These are phyloP conservation scores for Takakia lepidozioides DNA, from an alignment of 225 moss, liverwort and hornwort genomes.

Conservation along the genomic window DNA sequence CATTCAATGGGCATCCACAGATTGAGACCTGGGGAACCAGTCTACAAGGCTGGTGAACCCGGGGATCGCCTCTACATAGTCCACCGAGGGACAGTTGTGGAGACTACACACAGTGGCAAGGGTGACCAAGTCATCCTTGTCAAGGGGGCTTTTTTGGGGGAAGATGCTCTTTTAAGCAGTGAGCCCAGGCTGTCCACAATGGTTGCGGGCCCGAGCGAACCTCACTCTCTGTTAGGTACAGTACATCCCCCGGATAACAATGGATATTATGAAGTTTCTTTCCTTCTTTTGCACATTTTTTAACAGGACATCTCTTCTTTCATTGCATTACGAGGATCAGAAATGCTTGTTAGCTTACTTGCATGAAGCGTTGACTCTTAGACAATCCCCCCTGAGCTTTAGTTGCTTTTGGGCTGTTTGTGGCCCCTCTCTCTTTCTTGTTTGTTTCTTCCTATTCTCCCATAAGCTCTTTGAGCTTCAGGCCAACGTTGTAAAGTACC, in stretches of 20 bases:
- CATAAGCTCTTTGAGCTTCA: conserved; percentile 14
- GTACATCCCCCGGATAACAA: too few species aligned
- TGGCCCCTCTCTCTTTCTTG: too few species aligned
- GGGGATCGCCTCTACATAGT: conserved; percentile 80
- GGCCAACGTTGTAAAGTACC: too few species aligned
- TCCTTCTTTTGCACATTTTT: too few species aligned
- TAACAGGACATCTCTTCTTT: too few species aligned
- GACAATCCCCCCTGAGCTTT: too few species aligned
- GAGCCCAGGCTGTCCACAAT: conserved; percentile 44
- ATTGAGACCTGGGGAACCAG: conserved; percentile 60
- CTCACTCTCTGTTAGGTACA: conserved; percentile 18
- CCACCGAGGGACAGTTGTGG: conserved; percentile 61
- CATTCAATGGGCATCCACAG: conserved; percentile 70
- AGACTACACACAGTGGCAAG: conserved; percentile 44
- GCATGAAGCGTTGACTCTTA: too few species aligned
- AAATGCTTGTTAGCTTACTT: too few species aligned
- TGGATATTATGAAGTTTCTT: too few species aligned
- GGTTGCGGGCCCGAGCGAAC: conserved; percentile 45
- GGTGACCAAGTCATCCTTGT: conserved; percentile 59
- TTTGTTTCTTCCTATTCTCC: too few species aligned
- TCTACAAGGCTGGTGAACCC: conserved; percentile 64
- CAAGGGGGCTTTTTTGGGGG: conserved; percentile 72
- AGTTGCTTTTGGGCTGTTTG: too few species aligned
- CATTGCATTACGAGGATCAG: too few species aligned
- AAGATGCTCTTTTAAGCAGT: conserved; percentile 61